These are phyloP conservation scores for Botrytis tulipae DNA, from an alignment of 2,329 filamentous ascomycete species.

Conservation along the genomic window DNA sequence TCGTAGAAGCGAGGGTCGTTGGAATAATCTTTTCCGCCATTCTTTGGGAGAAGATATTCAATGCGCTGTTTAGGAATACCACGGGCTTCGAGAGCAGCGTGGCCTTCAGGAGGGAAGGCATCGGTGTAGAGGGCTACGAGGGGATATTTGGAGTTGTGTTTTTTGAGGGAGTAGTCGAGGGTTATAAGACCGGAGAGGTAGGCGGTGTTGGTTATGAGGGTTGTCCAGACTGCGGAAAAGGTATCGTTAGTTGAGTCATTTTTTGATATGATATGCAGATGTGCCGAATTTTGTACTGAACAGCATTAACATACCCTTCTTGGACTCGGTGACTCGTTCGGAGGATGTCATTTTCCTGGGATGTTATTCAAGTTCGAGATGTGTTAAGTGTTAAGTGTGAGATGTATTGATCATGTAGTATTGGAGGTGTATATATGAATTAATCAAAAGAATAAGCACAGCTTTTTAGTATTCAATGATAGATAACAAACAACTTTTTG, in stretches of 20 bases:
- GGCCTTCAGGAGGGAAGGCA: constrained; percentile 66
- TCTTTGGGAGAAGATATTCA: constrained; percentile 67
- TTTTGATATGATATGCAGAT: not conserved
- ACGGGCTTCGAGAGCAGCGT: constrained; percentile 65
- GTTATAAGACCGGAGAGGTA: constrained; percentile 83
- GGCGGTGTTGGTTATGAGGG: constrained; percentile 77
- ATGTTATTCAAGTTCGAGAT: not conserved
- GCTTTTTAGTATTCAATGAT: not conserved
- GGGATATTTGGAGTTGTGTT: constrained; percentile 65
- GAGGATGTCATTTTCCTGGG: constrained; percentile 19
- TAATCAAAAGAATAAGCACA: not conserved
- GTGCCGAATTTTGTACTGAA: not conserved
- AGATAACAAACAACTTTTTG: not conserved
- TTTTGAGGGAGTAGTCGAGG: constrained; percentile 73
- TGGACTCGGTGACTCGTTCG: constrained; percentile 35
- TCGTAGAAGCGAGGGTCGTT: constrained; percentile 84
- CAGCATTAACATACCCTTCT: constrained; percentile 29
- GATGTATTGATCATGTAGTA: not conserved
- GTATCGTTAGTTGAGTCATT: constrained; percentile 18
- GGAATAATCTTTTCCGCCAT: constrained; percentile 60
- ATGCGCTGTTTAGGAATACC: constrained; percentile 69
- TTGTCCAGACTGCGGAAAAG: constrained; percentile 72
- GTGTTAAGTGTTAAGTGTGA: not conserved
- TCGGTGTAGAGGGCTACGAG: constrained; percentile 82
- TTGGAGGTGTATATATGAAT: not conserved